Percentiles rank a stretch among this genome's conserved stretches.
These are phyloP conservation scores for Pneumocystis carinii DNA, from an alignment of 1,139 yeast genomes.

Conservation along the genomic window DNA sequence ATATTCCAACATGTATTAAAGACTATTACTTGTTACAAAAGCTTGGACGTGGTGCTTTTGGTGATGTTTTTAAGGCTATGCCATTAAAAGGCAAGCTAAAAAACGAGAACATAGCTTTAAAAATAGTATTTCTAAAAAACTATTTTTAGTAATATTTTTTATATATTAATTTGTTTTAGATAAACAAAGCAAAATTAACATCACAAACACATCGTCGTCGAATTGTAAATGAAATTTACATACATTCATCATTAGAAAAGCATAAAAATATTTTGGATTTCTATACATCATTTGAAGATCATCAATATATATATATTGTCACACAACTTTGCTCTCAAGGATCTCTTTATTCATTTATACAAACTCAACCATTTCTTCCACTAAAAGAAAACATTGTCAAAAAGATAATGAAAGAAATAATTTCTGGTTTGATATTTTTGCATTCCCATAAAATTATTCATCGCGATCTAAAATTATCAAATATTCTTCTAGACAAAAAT, in stretches of 20 bases:
- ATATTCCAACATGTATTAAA: not conserved
- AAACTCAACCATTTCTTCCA: conserved; percentile 5
- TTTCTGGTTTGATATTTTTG: conserved; percentile 54
- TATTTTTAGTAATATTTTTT: not conserved
- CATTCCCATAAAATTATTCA: conserved; percentile 60
- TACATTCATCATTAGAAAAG: conserved; percentile 4
- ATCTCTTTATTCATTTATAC: conserved; percentile 32
- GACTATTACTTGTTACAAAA: conserved; percentile 8
- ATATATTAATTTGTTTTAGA: not conserved
- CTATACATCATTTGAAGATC: conserved; percentile 90
- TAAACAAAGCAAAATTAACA: conserved; percentile 6
- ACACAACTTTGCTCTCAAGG: conserved; percentile 81
- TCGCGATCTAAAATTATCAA: conserved; percentile 78
- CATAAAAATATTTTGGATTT: conserved; percentile 85
- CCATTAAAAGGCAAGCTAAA: conserved; percentile 7
- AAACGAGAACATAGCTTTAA: conserved; percentile 6
- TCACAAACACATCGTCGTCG: conserved; percentile 7
- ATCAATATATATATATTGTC: conserved; percentile 77
- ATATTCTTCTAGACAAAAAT: conserved; percentile 15
- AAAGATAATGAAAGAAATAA: conserved; percentile 53
- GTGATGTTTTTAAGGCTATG: conserved; percentile 9
- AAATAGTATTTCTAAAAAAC: conserved; percentile 2
- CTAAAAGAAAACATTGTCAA: conserved; percentile 19
- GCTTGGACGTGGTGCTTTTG: conserved; percentile 11
- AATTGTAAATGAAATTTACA: conserved; percentile 7